Evolutionary conservation across 345 rosid species (phyloP), one percentile per base, ranked within the genome.

Genomic region (Sonneratia caseolaris): DNA sequence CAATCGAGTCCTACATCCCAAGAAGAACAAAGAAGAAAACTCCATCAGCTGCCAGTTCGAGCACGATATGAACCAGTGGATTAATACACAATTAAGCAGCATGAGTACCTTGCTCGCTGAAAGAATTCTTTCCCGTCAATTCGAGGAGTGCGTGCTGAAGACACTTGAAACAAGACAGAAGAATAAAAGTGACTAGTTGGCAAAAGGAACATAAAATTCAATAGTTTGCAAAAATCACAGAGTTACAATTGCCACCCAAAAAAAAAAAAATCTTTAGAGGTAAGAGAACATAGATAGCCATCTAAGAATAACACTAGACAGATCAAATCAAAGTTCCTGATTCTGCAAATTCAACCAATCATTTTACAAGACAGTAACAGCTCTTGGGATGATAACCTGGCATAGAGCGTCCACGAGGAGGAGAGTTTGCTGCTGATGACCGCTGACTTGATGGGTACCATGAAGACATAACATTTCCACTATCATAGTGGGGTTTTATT

Each of bases 121-220:
- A 94, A 91, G 87, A 94, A 90, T 85, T 94, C 97, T 81, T 94
- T 91, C 68, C 98, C 98, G 84, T 91, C 98, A 75, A 91, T 84
- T 68, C 93, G 88, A 18, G 89, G 85, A 71, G 83, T 78, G 22
- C 82, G 89, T 55, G 74, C 98, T 87, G 74, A 32, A 67, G 66
- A 19, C 70, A 69, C 3, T 22, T 40, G 36, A 47, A 47, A 47
- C 1, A 47, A 13, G 15, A 47, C 5, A 47, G 9, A 70, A 68
- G 45, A 22, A 18, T 24, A 47, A 76, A 62, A 18, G 32, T 42
- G 53, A 71, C 56, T 43, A 55, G 62, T 13, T 21, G 27, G 7
- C 51, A 18, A 37, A 69, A 53, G 43, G 68, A 57, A 27, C 43
- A 64, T 7, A 42, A 27, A 24, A 70, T 70, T 70, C 55, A 62